These are phyloP conservation scores for Colletotrichum siamense DNA, from an alignment of 2,329 filamentous ascomycete genomes.

Conservation along the genomic window DNA sequence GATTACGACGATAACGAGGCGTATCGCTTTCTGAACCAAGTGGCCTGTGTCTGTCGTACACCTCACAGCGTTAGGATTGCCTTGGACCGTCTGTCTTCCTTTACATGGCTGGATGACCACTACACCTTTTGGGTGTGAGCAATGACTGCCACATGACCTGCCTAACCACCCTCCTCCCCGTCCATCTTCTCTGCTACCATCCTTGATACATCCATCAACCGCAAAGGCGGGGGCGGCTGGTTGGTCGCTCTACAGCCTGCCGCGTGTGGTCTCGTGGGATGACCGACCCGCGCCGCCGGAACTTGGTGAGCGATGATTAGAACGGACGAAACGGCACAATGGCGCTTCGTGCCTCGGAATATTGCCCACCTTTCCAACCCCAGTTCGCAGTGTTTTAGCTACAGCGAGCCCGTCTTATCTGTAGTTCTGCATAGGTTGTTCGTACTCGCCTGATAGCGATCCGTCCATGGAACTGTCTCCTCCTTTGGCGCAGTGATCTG, in stretches of 20 bases:
- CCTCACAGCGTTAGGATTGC: background rate
- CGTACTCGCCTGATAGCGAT: background rate
- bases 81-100: background rate
- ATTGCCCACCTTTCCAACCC: background rate
- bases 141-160: constrained; percentile 8
- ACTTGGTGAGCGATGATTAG: background rate
- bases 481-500: background rate
- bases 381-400: background rate
- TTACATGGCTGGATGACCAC: background rate
- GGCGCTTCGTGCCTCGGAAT: background rate
- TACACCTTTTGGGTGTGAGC: constrained; percentile 2
- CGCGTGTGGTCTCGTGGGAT: background rate
- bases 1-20: background rate
- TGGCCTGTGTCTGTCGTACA: background rate
- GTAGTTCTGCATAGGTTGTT: background rate
- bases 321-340: background rate
- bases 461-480: background rate
- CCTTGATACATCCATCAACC: background rate
- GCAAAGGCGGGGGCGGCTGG: background rate
- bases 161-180: background rate
- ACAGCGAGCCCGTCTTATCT: background rate
- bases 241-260: background rate
- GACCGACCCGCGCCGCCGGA: background rate
- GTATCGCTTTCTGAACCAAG: background rate
- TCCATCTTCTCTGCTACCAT: background rate